A percentile compares a stretch with the other conserved stretches of the same genome.
Evolutionary conservation across 352 stramenopile genomes (phyloP).

Genomic region (Pythium phragmitis): DNA sequence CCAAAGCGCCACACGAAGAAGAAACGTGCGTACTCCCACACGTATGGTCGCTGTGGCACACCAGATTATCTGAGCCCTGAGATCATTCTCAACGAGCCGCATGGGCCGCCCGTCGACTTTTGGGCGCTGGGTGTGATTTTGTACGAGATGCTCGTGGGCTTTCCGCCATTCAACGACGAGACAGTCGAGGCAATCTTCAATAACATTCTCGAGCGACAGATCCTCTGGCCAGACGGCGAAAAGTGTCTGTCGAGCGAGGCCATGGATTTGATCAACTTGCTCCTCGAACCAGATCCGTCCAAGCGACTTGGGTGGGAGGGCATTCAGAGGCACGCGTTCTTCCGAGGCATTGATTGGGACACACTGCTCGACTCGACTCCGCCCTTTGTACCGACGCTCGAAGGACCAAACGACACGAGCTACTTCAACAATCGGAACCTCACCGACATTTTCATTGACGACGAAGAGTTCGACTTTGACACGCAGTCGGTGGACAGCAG

Average conservation of each 20-base stretch:
- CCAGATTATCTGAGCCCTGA: constrained; percentile 89
- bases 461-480: constrained; percentile 68
- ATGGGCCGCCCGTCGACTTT: constrained; percentile 84
- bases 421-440: constrained; percentile 91
- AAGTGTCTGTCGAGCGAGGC: constrained; percentile 82
- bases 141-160: constrained; percentile 88
- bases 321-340: constrained; percentile 67
- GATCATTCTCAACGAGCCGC: constrained; percentile 71
- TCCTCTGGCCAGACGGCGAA: constrained; percentile 87
- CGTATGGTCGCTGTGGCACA: constrained; percentile 77
- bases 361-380: constrained; percentile 74
- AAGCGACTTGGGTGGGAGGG: constrained; percentile 72
- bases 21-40: constrained; percentile 50
- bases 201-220: constrained; percentile 84
- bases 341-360: constrained; percentile 78
- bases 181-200: constrained; percentile 86
- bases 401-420: constrained; percentile 85
- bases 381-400: constrained; percentile 85
- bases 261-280: constrained; percentile 78
- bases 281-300: constrained; percentile 68
- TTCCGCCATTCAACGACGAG: constrained; percentile 89
- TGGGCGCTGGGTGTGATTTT: constrained; percentile 92
- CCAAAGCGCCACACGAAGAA: constrained; percentile 31
- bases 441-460: constrained; percentile 84
- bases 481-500: constrained; percentile 40